These are phyloP conservation scores for Cronartium quercuum DNA, from an alignment of 1,284 basidiomycete genomes.

Conservation along the genomic window DNA sequence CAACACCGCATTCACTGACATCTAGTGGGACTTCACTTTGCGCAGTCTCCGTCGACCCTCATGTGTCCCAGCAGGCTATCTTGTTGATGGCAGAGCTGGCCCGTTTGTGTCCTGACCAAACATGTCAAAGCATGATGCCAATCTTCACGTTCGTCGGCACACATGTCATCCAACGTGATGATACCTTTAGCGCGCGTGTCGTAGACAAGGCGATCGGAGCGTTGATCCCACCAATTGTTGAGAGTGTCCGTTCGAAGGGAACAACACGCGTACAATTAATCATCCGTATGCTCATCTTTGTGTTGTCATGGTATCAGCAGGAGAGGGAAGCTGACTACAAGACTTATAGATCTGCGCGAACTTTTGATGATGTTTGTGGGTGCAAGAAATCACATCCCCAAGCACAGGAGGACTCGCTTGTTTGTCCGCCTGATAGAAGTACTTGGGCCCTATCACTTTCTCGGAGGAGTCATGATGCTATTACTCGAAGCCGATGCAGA, in stretches of 20 bases:
- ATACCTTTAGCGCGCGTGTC: slow-evolving; percentile 87
- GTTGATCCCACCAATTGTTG: slow-evolving; percentile 86
- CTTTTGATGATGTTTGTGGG: slow-evolving; percentile 83
- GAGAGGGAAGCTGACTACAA: background rate
- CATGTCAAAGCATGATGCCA: slow-evolving; percentile 93
- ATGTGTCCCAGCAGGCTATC: slow-evolving; percentile 87
- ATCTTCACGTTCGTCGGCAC: slow-evolving; percentile 99
- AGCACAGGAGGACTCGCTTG: slow-evolving; percentile 81
- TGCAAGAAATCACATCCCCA: slow-evolving; percentile 75
- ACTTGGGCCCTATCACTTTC: slow-evolving; percentile 72
- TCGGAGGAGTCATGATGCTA: slow-evolving; percentile 77
- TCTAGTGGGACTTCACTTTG: slow-evolving; percentile 42
- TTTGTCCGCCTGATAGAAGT: slow-evolving; percentile 84
- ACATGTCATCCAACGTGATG: slow-evolving; percentile 90
- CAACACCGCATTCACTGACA: slow-evolving; percentile 47
- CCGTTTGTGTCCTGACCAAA: slow-evolving; percentile 76
- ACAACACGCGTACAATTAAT: slow-evolving; percentile 59
- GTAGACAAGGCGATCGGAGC: slow-evolving; percentile 89
- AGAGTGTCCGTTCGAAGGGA: slow-evolving; percentile 62
- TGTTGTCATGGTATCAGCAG: slow-evolving; percentile 43
- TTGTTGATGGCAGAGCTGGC: slow-evolving; percentile 82
- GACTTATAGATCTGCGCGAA: slow-evolving; percentile 49
- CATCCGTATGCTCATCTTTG: slow-evolving; percentile 50
- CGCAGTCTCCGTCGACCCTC: slow-evolving; percentile 76
- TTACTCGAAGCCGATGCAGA: slow-evolving; percentile 73